phyloP scores from a whole-genome alignment of 768 basidiomycete genomes.

The Thelephora aurantiotincta region DNA sequence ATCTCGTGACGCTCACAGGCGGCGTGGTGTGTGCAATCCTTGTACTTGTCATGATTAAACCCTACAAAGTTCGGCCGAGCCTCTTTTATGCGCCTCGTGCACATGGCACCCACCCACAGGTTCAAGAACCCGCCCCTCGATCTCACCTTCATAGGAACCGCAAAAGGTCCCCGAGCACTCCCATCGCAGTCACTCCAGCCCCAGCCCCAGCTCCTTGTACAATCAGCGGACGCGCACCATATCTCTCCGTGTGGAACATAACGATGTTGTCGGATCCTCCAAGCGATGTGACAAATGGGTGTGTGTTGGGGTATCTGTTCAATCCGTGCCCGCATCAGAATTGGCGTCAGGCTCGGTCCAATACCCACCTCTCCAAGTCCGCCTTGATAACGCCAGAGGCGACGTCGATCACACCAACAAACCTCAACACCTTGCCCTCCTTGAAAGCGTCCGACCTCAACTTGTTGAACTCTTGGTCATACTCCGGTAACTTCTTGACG shows the following conservation, averaged over 20 bases:
- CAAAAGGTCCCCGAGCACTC: slow-evolving; percentile 80
- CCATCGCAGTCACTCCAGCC: slow-evolving; percentile 98
- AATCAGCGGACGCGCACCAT: slow-evolving; percentile 78
- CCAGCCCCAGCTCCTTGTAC: slow-evolving; percentile 95
- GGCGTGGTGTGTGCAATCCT: too few species aligned
- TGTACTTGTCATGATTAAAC: too few species aligned
- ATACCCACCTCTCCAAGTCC: slow-evolving; percentile 71
- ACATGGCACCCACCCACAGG: too few species aligned
- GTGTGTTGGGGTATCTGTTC: slow-evolving; percentile 68
- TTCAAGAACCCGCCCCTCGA: too few species aligned
- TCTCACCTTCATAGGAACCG: slow-evolving; percentile 22
- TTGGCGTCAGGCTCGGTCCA: background rate
- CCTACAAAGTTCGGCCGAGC: too few species aligned
- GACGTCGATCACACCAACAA: slow-evolving; percentile 89
- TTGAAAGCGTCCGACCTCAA: slow-evolving; percentile 65
- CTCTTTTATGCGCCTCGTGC: too few species aligned
- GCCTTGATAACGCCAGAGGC: slow-evolving; percentile 61
- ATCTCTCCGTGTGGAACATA: slow-evolving; percentile 92
- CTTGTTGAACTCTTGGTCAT: slow-evolving; percentile 65
- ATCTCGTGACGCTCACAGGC: too few species aligned
- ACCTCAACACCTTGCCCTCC: slow-evolving; percentile 79
- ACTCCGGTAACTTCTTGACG: slow-evolving; percentile 62
- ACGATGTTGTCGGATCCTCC: slow-evolving; percentile 97
- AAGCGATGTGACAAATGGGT: slow-evolving; percentile 92
- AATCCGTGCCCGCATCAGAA: background rate